These are phyloP conservation scores for Conticribra guillardii DNA, from an alignment of 108 stramenopile species.

Conservation along the genomic window DNA sequence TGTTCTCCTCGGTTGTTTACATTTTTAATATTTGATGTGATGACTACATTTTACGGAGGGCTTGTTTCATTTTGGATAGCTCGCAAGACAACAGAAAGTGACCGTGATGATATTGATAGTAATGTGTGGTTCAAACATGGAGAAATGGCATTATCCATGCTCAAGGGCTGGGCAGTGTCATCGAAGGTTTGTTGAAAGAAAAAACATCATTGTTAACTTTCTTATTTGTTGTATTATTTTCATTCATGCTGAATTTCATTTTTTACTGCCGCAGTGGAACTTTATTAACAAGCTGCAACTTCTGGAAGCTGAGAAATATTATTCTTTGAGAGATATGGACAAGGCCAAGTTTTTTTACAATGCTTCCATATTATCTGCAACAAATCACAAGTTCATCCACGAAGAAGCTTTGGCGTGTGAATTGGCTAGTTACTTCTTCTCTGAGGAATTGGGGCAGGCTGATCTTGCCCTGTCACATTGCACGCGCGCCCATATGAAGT, in stretches of 20 bases:
- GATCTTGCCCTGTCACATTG: no score
- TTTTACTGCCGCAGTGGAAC: no score
- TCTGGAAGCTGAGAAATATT: slow-evolving; percentile 22
- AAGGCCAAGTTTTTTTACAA: slow-evolving; percentile 12
- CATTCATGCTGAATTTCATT: no score
- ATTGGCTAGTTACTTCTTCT: slow-evolving; percentile 18
- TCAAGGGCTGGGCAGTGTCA: no score
- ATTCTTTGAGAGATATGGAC: slow-evolving; percentile 5
- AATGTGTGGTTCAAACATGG: no score
- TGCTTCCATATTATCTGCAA: slow-evolving; percentile 15
- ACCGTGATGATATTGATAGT: no score
- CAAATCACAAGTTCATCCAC: slow-evolving; percentile 13
- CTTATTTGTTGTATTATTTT: no score
- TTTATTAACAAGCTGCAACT: slow-evolving; percentile 25
- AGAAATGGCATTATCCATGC: no score
- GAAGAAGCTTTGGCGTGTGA: slow-evolving; percentile 34
- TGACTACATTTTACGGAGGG: slow-evolving; percentile 1
- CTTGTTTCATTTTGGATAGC: no score
- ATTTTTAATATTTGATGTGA: background rate
- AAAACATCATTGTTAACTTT: no score
- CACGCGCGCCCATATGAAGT: slow-evolving; percentile 5
- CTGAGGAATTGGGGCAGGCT: background rate
- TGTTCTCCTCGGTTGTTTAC: background rate
- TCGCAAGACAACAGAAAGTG: no score
- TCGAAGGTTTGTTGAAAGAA: no score